phyloP scores from a whole-genome alignment of 805 yeast genomes.

The Crinitomyces ghanaensis region DNA sequence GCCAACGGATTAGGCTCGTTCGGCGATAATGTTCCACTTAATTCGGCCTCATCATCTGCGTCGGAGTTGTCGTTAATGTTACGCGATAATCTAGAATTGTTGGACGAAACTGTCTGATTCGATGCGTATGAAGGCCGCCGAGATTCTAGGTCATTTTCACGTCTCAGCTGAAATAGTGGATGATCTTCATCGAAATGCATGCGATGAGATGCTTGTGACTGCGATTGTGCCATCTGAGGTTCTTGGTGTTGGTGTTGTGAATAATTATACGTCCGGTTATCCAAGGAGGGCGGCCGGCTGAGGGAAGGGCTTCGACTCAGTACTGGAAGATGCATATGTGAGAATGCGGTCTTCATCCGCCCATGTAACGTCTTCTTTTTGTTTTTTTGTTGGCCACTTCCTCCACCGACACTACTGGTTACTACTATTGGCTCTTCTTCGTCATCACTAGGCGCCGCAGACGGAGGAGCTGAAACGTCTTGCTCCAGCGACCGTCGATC shows the following conservation, averaged over 20 bases:
- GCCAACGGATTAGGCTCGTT: background rate
- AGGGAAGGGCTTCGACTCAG: too few species aligned
- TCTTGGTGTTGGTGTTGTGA: constrained; percentile 3
- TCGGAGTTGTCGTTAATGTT: background rate
- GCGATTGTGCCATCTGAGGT: background rate
- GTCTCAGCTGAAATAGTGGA: too few species aligned
- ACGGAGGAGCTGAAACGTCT: too few species aligned
- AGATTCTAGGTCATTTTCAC: constrained; percentile 7
- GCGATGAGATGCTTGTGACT: background rate
- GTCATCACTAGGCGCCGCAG: too few species aligned
- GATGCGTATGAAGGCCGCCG: constrained; percentile 12
- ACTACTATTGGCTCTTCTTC: too few species aligned
- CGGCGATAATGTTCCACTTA: background rate
- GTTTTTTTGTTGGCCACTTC: too few species aligned
- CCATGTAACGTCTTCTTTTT: too few species aligned
- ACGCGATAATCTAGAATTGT: constrained; percentile 5
- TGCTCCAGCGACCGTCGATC: too few species aligned
- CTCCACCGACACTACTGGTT: too few species aligned
- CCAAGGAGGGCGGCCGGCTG: constrained; percentile 3
- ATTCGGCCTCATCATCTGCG: background rate
- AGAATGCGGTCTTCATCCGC: constrained; percentile 12
- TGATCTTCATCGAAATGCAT: constrained; percentile 3
- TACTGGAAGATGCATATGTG: constrained; percentile 14
- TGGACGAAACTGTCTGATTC: constrained; percentile 6
- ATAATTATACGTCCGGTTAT: background rate